These are phyloP conservation scores for Edaphochlamys debaryana DNA, from an alignment of 139 green algal genomes.

Conservation along the genomic window DNA sequence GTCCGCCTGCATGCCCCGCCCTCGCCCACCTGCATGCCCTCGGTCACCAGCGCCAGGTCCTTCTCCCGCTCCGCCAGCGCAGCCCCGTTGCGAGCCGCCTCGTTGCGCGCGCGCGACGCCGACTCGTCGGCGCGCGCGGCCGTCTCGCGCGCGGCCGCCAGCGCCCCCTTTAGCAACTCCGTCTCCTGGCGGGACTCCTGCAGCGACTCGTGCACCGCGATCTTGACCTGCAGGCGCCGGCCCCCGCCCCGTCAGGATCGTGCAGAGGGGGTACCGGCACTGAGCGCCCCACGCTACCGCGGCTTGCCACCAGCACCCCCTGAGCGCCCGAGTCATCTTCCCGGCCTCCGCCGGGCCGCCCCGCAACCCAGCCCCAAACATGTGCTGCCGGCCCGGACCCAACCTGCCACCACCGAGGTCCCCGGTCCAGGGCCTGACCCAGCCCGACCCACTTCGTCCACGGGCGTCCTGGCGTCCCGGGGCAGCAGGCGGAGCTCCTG, in stretches of 20 bases:
- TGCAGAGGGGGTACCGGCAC: too few species aligned
- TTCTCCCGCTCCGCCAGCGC: constrained; percentile 56
- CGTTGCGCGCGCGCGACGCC: constrained; percentile 5
- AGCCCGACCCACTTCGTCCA: constrained; percentile 56
- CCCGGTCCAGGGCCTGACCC: too few species aligned
- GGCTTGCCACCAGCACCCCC: too few species aligned
- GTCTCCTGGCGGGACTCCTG: constrained; percentile 20
- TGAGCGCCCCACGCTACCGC: too few species aligned
- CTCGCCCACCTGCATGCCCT: constrained; percentile 37
- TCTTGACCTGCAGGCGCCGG: constrained; percentile 36
- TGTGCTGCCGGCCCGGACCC: too few species aligned
- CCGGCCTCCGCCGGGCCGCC: too few species aligned
- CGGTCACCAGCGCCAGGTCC: constrained; percentile 44
- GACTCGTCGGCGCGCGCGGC: constrained; percentile 44
- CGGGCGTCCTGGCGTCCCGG: constrained; percentile 11
- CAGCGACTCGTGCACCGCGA: constrained; percentile 45
- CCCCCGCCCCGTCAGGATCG: too few species aligned
- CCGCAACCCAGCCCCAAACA: too few species aligned
- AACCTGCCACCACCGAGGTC: too few species aligned
- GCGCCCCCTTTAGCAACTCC: constrained; percentile 37
- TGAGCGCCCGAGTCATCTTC: too few species aligned
- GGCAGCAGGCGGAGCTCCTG: constrained; percentile 52
- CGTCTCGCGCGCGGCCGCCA: constrained; percentile 21
- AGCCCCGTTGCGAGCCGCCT: constrained; percentile 28
- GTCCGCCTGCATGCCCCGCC: too few species aligned